Conservation (phyloP, 2,329 filamentous ascomycete species). For the Botrytis pseudocinerea region DNA sequence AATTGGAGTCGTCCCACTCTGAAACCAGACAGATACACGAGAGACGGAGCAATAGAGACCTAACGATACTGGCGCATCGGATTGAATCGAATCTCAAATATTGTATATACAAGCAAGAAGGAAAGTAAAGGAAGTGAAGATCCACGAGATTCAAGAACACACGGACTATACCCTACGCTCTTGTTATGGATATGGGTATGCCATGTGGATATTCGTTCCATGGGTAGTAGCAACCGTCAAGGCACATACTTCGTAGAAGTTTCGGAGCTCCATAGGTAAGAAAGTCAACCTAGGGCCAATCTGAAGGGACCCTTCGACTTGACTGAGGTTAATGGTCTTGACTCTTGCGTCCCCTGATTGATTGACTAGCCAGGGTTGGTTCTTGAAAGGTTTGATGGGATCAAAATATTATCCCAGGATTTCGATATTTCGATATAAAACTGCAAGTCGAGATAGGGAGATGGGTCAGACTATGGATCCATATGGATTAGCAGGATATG, state of each 20-base stretch:
- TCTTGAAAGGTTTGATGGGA: slow-evolving; percentile 6
- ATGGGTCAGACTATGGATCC: slow-evolving; percentile 4
- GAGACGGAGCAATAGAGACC: slow-evolving; percentile 10
- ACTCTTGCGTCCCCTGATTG: slow-evolving; percentile 2
- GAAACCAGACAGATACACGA: slow-evolving; percentile 18
- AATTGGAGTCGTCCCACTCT: slow-evolving; percentile 22
- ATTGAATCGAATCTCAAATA: neutral
- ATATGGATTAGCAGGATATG: slow-evolving; percentile 1
- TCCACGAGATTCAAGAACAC: slow-evolving; percentile 23
- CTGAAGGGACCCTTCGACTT: slow-evolving; percentile 8
- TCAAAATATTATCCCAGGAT: slow-evolving; percentile 9
- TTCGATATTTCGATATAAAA: slow-evolving; percentile 17
- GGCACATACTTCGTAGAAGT: neutral
- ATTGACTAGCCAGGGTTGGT: neutral
- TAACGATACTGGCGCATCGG: slow-evolving; percentile 10
- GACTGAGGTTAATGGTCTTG: neutral
- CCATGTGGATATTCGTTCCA: slow-evolving; percentile 7
- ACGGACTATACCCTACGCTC: slow-evolving; percentile 12
- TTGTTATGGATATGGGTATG: slow-evolving; percentile 1
- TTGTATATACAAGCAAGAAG: slow-evolving; percentile 10
- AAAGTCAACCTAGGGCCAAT: neutral
- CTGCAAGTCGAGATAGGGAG: neutral
- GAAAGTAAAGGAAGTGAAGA: slow-evolving; percentile 13
- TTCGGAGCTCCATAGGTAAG: slow-evolving; percentile 4
- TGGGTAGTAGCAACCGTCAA: slow-evolving; percentile 13